Conservation (phyloP, 129 eudicot species). For the Helichrysum umbraculigerum region DNA sequence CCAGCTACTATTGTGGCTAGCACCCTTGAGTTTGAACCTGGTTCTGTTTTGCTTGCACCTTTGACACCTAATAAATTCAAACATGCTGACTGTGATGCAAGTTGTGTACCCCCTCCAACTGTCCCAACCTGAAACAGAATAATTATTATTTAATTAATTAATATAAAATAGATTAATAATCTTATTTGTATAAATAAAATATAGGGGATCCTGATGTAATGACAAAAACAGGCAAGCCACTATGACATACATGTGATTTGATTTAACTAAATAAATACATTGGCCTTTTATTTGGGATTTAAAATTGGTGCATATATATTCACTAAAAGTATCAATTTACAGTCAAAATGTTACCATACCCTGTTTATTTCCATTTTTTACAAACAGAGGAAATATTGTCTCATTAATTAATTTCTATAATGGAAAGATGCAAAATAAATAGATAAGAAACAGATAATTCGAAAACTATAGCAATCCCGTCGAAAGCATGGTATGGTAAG, state of each 20-base stretch:
- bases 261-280: background rate
- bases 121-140: constrained; percentile 59
- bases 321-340: background rate
- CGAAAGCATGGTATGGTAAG: too few relatives aligned
- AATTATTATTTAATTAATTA: background rate
- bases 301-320: background rate
- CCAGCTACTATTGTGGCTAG: constrained; percentile 69
- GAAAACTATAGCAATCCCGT: too few relatives aligned
- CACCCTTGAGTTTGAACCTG: constrained; percentile 69
- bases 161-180: background rate
- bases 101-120: constrained; percentile 78
- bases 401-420: too few relatives aligned
- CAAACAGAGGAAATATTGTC: background rate
- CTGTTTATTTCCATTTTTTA: background rate
- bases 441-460: too few relatives aligned
- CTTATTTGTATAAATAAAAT: background rate
- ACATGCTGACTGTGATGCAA: constrained; percentile 82
- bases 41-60: constrained; percentile 59
- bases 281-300: background rate
- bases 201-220: background rate
- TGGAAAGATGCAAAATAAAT: too few relatives aligned
- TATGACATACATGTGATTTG: constrained; percentile 23
- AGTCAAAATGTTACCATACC: background rate
- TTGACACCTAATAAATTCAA: constrained; percentile 72
- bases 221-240: constrained; percentile 21